phyloP scores from a whole-genome alignment of 2,329 filamentous ascomycete genomes.

The Myriosclerotinia curreyana region DNA sequence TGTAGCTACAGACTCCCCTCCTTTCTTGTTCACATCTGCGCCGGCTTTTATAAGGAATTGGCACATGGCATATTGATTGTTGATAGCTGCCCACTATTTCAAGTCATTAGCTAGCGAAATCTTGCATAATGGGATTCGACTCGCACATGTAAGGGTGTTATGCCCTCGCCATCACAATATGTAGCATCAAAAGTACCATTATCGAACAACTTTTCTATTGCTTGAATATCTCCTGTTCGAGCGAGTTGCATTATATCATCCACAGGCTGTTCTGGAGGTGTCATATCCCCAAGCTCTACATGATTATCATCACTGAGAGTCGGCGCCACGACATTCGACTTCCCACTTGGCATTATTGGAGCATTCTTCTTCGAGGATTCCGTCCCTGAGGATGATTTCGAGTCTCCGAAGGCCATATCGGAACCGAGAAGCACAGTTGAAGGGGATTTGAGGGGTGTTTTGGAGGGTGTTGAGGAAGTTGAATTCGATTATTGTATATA shows the following conservation, averaged over 20 bases:
- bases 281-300: slow-evolving; percentile 40
- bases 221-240: slow-evolving; percentile 77
- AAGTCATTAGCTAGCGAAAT: slow-evolving; percentile 3
- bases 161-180: slow-evolving; percentile 85
- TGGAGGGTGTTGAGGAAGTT: background rate
- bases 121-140: background rate
- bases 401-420: slow-evolving; percentile 33
- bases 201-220: slow-evolving; percentile 88
- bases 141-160: slow-evolving; percentile 89
- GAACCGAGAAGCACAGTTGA: slow-evolving; percentile 27
- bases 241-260: slow-evolving; percentile 92
- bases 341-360: slow-evolving; percentile 55
- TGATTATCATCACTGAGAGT: slow-evolving; percentile 48
- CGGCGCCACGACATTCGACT: slow-evolving; percentile 52
- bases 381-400: slow-evolving; percentile 25
- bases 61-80: slow-evolving; percentile 97
- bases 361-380: slow-evolving; percentile 30
- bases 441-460: background rate
- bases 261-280: slow-evolving; percentile 28
- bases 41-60: slow-evolving; percentile 78
- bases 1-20: slow-evolving; percentile 91
- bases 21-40: slow-evolving; percentile 90
- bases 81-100: slow-evolving; percentile 94
- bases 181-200: slow-evolving; percentile 76
- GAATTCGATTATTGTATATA: background rate